Conservation (phyloP, 2,329 filamentous ascomycete species). For the Penicillium corylophilum region DNA sequence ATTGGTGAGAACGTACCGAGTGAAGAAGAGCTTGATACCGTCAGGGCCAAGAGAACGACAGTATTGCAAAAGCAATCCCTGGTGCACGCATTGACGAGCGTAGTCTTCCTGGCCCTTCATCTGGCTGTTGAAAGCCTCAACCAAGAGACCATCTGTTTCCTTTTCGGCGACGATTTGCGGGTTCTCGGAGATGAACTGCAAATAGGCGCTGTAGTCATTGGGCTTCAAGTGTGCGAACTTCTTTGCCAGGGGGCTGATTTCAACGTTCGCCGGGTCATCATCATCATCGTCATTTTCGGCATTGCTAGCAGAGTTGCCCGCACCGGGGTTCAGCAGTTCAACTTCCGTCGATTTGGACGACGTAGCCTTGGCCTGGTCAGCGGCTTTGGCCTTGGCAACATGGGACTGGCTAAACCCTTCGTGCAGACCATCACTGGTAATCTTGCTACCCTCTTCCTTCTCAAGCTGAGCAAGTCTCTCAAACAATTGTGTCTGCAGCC, state of each 20-base stretch:
- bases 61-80: conserved; percentile 89
- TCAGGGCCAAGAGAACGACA: conserved; percentile 86
- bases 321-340: conserved; percentile 73
- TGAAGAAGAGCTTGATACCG: conserved; percentile 91
- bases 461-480: conserved; percentile 77
- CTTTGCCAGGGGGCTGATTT: conserved; percentile 74
- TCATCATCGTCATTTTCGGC: conserved; percentile 52
- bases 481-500: conserved; percentile 72
- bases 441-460: conserved; percentile 81
- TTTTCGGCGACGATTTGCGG: conserved; percentile 76
- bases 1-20: conserved; percentile 56
- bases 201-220: conserved; percentile 69
- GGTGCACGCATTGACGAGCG: conserved; percentile 84
- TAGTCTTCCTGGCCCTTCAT: conserved; percentile 68
- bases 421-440: conserved; percentile 86
- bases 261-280: conserved; percentile 69
- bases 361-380: conserved; percentile 40
- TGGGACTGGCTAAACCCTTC: conserved; percentile 88
- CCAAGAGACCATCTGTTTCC: conserved; percentile 86
- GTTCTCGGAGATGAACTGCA: conserved; percentile 76
- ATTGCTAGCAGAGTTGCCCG: conserved; percentile 51
- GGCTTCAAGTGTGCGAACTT: conserved; percentile 76
- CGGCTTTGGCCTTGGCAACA: conserved; percentile 67
- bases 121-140: conserved; percentile 87
- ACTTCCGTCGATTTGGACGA: conserved; percentile 49